phyloP scores from a whole-genome alignment of 148 eudicot species.

The Amaranthus hypochondriacus region DNA sequence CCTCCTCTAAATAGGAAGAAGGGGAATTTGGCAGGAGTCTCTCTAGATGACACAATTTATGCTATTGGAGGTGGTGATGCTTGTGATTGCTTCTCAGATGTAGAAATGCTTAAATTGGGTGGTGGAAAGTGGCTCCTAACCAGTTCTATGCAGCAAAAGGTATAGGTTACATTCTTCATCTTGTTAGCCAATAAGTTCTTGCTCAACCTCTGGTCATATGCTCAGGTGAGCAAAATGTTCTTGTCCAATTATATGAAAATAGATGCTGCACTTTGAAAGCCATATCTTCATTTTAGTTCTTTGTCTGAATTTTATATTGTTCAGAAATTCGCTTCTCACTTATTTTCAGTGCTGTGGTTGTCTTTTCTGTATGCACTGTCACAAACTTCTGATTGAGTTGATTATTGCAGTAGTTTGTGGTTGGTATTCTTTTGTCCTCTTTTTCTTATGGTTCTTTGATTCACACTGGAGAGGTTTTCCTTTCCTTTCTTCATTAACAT shows the following conservation, averaged over 20 bases:
- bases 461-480: not conserved
- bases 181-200: not conserved
- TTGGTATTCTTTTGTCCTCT: not conserved
- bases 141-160: slow-evolving; percentile 63
- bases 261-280: not conserved
- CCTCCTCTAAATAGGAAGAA: slow-evolving; percentile 56
- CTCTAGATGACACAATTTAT: slow-evolving; percentile 39
- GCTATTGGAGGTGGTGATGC: slow-evolving; percentile 75
- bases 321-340: not conserved
- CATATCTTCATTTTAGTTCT: not conserved
- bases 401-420: not conserved
- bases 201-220: not conserved
- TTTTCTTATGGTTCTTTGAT: not conserved
- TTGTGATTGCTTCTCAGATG: slow-evolving; percentile 47
- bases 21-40: slow-evolving; percentile 50
- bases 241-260: not conserved
- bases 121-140: slow-evolving; percentile 57
- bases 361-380: not conserved
- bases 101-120: slow-evolving; percentile 56
- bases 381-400: not conserved
- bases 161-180: slow-evolving; percentile 15
- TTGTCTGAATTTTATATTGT: not conserved
- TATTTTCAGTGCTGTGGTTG: not conserved
- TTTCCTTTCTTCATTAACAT: not conserved
- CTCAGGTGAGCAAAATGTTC: not conserved